Conservation (phyloP, 2,329 filamentous ascomycete genomes). For the Eutypa lata region DNA sequence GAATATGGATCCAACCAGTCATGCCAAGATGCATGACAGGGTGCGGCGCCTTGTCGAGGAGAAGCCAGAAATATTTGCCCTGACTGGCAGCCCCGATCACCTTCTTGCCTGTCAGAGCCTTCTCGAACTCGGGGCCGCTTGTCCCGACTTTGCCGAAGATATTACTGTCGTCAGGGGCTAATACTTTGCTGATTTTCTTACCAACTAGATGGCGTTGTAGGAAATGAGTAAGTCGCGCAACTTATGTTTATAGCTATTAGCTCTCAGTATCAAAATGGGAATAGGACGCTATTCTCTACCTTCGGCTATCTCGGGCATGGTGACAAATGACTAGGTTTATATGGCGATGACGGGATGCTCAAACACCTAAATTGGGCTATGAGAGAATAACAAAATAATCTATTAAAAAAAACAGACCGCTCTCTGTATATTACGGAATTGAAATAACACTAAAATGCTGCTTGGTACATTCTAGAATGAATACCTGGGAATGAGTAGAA, state of each 20-base stretch:
- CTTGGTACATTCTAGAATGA: background rate
- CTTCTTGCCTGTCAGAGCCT: slow-evolving; percentile 71
- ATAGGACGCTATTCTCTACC: slow-evolving; percentile 12
- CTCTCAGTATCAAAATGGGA: background rate
- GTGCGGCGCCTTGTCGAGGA: slow-evolving; percentile 77
- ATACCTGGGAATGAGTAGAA: background rate
- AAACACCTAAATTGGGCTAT: too few relatives aligned
- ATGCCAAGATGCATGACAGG: slow-evolving; percentile 85
- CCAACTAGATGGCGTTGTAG: slow-evolving; percentile 81
- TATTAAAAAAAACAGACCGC: background rate
- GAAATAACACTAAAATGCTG: background rate
- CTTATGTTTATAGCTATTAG: slow-evolving; percentile 32
- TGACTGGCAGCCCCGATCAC: slow-evolving; percentile 72
- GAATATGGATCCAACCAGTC: slow-evolving; percentile 86
- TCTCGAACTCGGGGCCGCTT: slow-evolving; percentile 69
- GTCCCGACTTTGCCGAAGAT: slow-evolving; percentile 91
- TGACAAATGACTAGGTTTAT: background rate
- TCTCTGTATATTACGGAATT: background rate
- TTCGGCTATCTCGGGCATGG: slow-evolving; percentile 28
- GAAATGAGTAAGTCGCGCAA: slow-evolving; percentile 83
- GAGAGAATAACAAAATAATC: too few relatives aligned
- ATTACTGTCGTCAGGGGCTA: slow-evolving; percentile 74
- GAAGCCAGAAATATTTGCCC: slow-evolving; percentile 93
- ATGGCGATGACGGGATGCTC: background rate
- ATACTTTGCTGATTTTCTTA: slow-evolving; percentile 69